Base-by-base conservation (phyloP, 257 asterid genomes). In the Nicotiana tomentosiformis region DNA sequence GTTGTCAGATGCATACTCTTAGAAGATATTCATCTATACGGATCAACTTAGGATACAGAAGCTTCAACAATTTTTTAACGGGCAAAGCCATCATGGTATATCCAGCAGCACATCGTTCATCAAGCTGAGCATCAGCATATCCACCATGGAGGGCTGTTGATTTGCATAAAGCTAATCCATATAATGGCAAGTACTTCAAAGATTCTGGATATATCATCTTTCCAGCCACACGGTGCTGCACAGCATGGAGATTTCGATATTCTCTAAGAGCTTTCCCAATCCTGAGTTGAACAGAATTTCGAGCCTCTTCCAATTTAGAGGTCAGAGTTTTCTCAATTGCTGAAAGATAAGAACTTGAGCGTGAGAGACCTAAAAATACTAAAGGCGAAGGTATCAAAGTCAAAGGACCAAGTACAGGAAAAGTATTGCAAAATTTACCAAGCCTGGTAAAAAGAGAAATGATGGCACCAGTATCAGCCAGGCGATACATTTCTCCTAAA, bases 171-270 rank as follows among this genome's bases (percentile, higher is more conserved):
- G 98, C 96, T 81, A 95, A 85, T 82, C 91, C 95, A 84, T 91
- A 93, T 84, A 91, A 86, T 64, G 91, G 87, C 85, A 92, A 86
- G 83, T 87, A 92, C 87, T 93, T 92, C 68, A 95, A 88, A 16
- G 99, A 93, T 72, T 95, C 98, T 9, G 98, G 98, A 89, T 91
- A 95, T 58, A 95, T 92, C 98, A 95, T 88, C 92, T 95, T 90
- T 86, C 97, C 97, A 9, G 87, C 89, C 90, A 95, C 88, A 56
- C 96, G 94, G 85, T 95, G 98, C 87, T 95, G 98, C 77, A 92
- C 98, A 67, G 99, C 95, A 87, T 94, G 91, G 65, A 96, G 96
- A 88, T 92, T 96, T 87, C 97, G 88, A 87, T 96, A 96, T 85
- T 96, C 99, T 88, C 91, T 92, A 55, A 96, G 91, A 82, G 98